These are phyloP conservation scores for Trametes hirsuta DNA, from an alignment of 1,284 basidiomycete genomes.

Conservation along the genomic window DNA sequence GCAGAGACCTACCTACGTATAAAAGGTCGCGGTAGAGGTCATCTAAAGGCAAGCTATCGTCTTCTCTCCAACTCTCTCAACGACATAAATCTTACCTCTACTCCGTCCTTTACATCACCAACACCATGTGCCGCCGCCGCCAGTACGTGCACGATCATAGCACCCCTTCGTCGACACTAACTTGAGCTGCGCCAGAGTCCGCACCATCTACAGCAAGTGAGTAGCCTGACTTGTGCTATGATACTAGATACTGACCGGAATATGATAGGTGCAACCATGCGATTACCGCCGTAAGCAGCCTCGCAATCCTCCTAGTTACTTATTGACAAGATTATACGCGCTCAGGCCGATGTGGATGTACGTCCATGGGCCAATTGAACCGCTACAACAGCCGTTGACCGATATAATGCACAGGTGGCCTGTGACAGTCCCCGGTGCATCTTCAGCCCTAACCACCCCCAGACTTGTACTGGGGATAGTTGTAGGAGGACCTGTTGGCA, in stretches of 20 bases:
- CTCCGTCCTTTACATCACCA: background rate
- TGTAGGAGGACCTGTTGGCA: slow-evolving; percentile 71
- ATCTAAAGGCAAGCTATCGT: background rate
- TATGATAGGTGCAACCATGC: slow-evolving; percentile 61
- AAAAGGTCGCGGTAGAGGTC: background rate
- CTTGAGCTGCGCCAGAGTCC: slow-evolving; percentile 18
- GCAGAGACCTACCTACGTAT: slow-evolving; percentile 1
- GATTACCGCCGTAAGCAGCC: slow-evolving; percentile 50
- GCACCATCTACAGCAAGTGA: slow-evolving; percentile 28
- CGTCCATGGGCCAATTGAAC: slow-evolving; percentile 7
- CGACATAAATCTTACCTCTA: background rate
- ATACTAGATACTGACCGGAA: slow-evolving; percentile 1
- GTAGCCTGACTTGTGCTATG: background rate
- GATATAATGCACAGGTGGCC: slow-evolving; percentile 50
- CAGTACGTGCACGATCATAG: slow-evolving; percentile 24
- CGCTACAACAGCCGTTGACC: background rate
- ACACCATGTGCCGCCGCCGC: slow-evolving; percentile 30
- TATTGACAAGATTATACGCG: slow-evolving; percentile 7
- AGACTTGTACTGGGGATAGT: slow-evolving; percentile 48
- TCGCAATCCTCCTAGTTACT: background rate
- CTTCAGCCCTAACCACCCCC: slow-evolving; percentile 65
- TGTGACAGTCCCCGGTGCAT: slow-evolving; percentile 63
- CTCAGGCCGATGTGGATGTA: slow-evolving; percentile 69
- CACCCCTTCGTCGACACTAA: background rate
- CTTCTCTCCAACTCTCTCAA: background rate